Conservation (phyloP, 2,329 filamentous ascomycete species). For the Madurella fahalii region DNA sequence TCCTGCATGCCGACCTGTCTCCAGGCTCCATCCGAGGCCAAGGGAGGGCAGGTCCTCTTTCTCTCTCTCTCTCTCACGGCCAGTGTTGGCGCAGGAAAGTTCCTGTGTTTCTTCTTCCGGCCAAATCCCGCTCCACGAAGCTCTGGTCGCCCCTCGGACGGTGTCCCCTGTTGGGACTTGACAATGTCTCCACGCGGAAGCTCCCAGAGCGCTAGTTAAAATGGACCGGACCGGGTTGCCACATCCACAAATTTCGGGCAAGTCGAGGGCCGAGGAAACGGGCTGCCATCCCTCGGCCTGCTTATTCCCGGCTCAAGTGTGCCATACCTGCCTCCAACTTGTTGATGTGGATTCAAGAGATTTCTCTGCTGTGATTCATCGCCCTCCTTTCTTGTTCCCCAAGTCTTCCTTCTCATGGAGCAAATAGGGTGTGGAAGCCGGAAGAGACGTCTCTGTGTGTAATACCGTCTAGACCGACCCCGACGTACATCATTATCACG, state of each 20-base stretch:
- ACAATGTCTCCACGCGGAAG: not conserved
- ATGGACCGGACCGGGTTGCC: not conserved
- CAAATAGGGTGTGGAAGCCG: no score
- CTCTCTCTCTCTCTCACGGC: no score
- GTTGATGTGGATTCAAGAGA: not conserved
- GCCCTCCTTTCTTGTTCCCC: not conserved
- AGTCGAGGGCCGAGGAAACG: not conserved
- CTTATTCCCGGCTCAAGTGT: constrained; percentile 14
- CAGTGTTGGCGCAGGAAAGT: no score
- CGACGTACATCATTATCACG: not conserved
- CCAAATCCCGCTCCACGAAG: no score
- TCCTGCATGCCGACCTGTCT: no score
- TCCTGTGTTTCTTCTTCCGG: no score
- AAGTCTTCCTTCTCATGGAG: not conserved
- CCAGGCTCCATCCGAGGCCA: no score
- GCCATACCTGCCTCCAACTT: not conserved
- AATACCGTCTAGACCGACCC: not conserved
- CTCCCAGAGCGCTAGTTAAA: not conserved
- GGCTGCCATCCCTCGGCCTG: constrained; percentile 3
- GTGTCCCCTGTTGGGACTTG: no score
- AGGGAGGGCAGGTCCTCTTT: no score
- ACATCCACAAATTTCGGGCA: not conserved
- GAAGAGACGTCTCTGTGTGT: no score
- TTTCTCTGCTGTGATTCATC: not conserved
- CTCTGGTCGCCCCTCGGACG: no score